These are phyloP conservation scores for Rhizophora apiculata DNA, from an alignment of 345 rosid species.

Conservation along the genomic window DNA sequence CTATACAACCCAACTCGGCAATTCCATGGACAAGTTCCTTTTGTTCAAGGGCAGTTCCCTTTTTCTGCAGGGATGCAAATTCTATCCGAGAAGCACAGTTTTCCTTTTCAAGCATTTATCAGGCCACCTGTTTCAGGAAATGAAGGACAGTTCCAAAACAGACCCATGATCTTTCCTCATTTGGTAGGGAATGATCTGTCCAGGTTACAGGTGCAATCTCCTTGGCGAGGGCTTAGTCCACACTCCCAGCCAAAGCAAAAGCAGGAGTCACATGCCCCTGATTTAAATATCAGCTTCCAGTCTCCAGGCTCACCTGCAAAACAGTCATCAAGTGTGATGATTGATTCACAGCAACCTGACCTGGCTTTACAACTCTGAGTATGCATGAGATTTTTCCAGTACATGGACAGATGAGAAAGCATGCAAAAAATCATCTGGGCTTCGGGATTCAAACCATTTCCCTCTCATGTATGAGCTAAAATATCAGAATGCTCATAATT, in stretches of 20 bases:
- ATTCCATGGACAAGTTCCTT: slow-evolving; percentile 44
- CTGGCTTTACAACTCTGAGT: slow-evolving; percentile 78
- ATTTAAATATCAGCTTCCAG: slow-evolving; percentile 80
- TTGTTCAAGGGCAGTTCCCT: slow-evolving; percentile 44
- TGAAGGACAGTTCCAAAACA: slow-evolving; percentile 44
- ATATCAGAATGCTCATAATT: slow-evolving; percentile 7
- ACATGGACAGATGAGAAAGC: background rate
- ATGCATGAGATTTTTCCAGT: background rate
- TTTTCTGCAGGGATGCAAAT: slow-evolving; percentile 49
- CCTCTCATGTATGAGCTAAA: background rate
- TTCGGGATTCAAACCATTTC: background rate
- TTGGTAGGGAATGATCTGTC: slow-evolving; percentile 49
- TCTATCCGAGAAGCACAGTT: slow-evolving; percentile 44
- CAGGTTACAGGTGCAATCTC: slow-evolving; percentile 57
- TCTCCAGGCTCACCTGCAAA: slow-evolving; percentile 83
- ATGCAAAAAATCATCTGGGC: slow-evolving; percentile 8
- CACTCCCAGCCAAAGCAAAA: slow-evolving; percentile 53
- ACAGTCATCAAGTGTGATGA: slow-evolving; percentile 65
- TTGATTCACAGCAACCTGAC: slow-evolving; percentile 94
- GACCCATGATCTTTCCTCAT: slow-evolving; percentile 55
- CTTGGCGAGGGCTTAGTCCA: slow-evolving; percentile 57
- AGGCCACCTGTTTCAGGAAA: slow-evolving; percentile 39
- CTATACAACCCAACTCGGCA: slow-evolving; percentile 62
- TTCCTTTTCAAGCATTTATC: slow-evolving; percentile 55
- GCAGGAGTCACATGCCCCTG: slow-evolving; percentile 77